These are phyloP conservation scores for Colletotrichum musicola DNA, from an alignment of 2,329 filamentous ascomycete species.

Conservation along the genomic window DNA sequence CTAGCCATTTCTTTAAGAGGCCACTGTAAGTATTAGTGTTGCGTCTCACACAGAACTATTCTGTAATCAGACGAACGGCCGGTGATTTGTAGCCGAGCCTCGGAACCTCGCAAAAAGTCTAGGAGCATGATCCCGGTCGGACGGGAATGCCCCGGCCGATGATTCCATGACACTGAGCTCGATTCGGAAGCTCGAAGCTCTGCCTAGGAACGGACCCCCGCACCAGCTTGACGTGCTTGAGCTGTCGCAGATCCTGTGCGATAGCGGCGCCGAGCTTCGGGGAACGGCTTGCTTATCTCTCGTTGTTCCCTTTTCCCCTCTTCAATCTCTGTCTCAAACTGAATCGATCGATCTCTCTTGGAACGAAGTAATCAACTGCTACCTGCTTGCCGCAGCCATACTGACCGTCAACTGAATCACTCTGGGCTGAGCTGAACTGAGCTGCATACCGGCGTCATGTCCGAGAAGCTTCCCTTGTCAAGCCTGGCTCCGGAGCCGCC, in stretches of 20 bases:
- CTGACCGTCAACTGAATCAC: not conserved
- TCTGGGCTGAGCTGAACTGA: not conserved
- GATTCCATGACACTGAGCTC: constrained; percentile 5
- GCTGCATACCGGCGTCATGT: constrained; percentile 11
- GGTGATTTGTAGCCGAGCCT: constrained; percentile 31
- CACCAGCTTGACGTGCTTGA: constrained; percentile 17
- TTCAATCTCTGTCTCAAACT: not conserved
- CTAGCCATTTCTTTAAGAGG: not conserved
- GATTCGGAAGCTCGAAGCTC: constrained; percentile 27
- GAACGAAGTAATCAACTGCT: too few relatives aligned
- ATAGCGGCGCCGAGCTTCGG: constrained; percentile 22
- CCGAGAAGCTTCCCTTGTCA: constrained; percentile 32
- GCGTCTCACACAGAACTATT: not conserved
- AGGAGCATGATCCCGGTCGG: constrained; percentile 23
- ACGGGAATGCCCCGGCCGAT: not conserved
- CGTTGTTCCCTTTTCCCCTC: not conserved
- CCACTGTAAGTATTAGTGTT: not conserved
- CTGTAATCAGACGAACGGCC: constrained; percentile 29
- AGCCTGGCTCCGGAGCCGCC: constrained; percentile 23
- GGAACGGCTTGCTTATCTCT: constrained; percentile 11
- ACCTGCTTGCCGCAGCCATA: too few relatives aligned
- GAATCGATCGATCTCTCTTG: not conserved
- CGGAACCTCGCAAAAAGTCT: not conserved
- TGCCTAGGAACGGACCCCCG: constrained; percentile 5
- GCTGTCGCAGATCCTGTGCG: constrained; percentile 10